A percentile compares a stretch with the other conserved stretches of the same genome.
phyloP scores from a whole-genome alignment of 2,329 filamentous ascomycete genomes.

The Claviceps pazoutovae region DNA sequence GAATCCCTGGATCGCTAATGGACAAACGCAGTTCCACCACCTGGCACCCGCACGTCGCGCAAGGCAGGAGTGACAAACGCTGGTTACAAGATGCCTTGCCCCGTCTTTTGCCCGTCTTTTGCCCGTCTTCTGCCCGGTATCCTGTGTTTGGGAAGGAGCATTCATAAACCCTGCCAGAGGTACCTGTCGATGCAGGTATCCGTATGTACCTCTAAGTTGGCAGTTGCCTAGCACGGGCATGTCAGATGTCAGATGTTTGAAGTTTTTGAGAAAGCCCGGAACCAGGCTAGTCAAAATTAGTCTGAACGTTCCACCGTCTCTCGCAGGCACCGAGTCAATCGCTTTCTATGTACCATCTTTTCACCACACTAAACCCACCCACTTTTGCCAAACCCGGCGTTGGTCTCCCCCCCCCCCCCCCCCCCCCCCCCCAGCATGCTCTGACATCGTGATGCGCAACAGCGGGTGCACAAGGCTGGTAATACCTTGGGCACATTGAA shows the following conservation, averaged over 20 bases:
- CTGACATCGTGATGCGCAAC: conserved; percentile 3
- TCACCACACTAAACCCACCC: background rate
- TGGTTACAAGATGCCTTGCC: background rate
- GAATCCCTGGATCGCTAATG: background rate
- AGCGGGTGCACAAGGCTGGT: background rate
- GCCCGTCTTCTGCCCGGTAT: background rate
- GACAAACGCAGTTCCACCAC: background rate
- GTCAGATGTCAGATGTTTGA: background rate
- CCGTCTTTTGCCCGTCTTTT: background rate
- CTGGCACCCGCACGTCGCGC: background rate
- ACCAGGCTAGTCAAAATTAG: background rate
- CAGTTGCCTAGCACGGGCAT: too few relatives aligned
- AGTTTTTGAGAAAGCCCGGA: background rate
- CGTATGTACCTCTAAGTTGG: too few relatives aligned
- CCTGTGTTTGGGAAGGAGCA: background rate
- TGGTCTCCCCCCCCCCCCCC: background rate
- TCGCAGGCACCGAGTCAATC: background rate
- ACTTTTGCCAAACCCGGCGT: conserved; percentile 1
- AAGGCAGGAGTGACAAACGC: background rate
- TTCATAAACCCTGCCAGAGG: background rate
- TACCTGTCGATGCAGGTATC: too few relatives aligned
- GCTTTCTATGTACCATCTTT: background rate
- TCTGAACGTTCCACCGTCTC: background rate
- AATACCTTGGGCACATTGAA: background rate
- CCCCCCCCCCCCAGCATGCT: background rate